These are phyloP conservation scores for Phaseolus coccineus DNA, from an alignment of 331 rosid genomes.

Conservation along the genomic window DNA sequence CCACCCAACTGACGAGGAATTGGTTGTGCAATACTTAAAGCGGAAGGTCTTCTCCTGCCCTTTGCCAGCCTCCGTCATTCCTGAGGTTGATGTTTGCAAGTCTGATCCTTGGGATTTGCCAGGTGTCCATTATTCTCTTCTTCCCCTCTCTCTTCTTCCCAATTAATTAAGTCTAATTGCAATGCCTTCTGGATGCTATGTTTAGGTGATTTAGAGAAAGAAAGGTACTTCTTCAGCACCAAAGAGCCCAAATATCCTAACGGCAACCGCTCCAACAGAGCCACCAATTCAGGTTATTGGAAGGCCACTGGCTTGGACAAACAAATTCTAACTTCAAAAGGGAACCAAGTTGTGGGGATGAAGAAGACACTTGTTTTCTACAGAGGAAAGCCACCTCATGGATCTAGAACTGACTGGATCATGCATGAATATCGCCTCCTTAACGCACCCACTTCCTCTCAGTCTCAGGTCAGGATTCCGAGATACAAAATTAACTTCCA, in stretches of 20 bases:
- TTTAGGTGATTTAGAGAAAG: conserved; percentile 62
- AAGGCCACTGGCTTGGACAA: conserved; percentile 69
- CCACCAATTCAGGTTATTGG: conserved; percentile 69
- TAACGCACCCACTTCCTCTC: conserved; percentile 35
- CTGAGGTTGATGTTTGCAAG: conserved; percentile 85
- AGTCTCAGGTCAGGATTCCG: conserved; percentile 43
- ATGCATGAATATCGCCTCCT: conserved; percentile 96
- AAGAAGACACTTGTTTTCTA: conserved; percentile 97
- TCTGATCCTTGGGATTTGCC: conserved; percentile 99
- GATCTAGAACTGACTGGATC: conserved; percentile 93
- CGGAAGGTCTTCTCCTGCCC: conserved; percentile 83
- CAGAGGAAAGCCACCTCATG: conserved; percentile 88
- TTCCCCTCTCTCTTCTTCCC: background rate
- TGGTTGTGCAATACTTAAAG: conserved; percentile 82
- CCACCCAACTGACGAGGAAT: conserved; percentile 94
- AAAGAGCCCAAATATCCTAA: conserved; percentile 66
- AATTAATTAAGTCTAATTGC: background rate
- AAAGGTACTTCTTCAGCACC: conserved; percentile 69
- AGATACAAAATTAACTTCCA: background rate
- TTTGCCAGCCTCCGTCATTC: conserved; percentile 90
- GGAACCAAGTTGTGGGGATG: conserved; percentile 65
- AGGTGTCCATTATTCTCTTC: background rate
- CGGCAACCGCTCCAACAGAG: conserved; percentile 65
- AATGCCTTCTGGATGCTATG: background rate
- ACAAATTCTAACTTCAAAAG: conserved; percentile 47